Base-by-base conservation (phyloP, 2,329 filamentous ascomycete genomes). In the Aschersonia sp. region DNA sequence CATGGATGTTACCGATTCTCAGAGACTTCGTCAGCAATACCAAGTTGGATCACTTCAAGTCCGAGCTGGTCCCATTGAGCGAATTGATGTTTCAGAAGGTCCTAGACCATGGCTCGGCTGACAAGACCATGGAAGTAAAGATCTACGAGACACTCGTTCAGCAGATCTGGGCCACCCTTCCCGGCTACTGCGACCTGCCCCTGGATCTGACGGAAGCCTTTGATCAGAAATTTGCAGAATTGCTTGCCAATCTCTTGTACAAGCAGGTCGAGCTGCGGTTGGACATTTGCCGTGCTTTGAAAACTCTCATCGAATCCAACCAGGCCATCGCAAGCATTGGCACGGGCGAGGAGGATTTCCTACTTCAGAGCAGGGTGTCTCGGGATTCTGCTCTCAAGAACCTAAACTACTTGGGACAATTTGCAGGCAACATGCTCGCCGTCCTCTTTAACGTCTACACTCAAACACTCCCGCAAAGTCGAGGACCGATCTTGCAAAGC, bases 361-460 rank as follows among this genome's bases (percentile, higher is more conserved):
- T 92, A 37, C 71, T 87, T 10, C 86, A 90, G 60, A 83, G 84
- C 57, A 76, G 89, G 45, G 77, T 96, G 11, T 81, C 84, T 4
- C 88, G 84, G 60, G 76, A 72, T 4, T 73, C 80, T 40, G 90
- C 92, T 0, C 70, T 79, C 61, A 81, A 82, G 64, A 96, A 96
- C 60, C 68, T 97, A 40, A 70, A 79, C n/a, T 83, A 94, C 61
- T 72, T 98, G 10, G 80, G 86, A 12, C 70, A 71, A 1, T 89
- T 92, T 59, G 76, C 90, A 1, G 83, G 83, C 51, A 97, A 97
- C 58, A 77, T 98, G 66, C 78, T 98, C 42, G 89, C 92, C 6
- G 90, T 97, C 0, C 71, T 98, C n/a, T 97, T 98, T 73, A 98
- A 98, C 61, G 90, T 98, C 43, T 98, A 98, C 68, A 95, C 86